Evolutionary conservation across 164 flowering plant genomes (phyloP), one percentile per base, ranked within the genome.

Genomic region (Pachysandra terminalis): DNA sequence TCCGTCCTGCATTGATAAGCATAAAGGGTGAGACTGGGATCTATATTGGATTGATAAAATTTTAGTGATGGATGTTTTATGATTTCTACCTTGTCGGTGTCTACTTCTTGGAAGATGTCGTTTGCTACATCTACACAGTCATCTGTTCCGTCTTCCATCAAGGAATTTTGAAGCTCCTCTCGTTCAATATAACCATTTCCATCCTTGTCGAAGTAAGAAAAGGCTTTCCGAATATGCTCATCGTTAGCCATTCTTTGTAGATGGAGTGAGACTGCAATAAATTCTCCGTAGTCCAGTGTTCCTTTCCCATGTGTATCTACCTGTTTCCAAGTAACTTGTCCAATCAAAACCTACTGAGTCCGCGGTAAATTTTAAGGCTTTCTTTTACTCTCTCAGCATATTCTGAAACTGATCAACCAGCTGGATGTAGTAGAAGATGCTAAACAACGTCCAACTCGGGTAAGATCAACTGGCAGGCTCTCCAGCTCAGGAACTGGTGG

Each of bases 51-150:
- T 16, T 8, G 24, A 22, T 24, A 24, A 21, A 17, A 57, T 35
- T 40, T 17, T 15, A 19, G 19, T 37, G 17, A 59, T 19, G 19
- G 40, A 71, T 22, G 62, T 37, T 24, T 21, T 19, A 59, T 32
- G 56, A 22, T 63, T 40, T 45, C 71, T 59, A 90, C 98, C 98
- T 93, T 93, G 81, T 93, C 92, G 3, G 86, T 85, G 79, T 93
- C 98, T 45, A 93, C 96, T 78, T 93, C 98, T 74, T 81, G 96
- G 73, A 93, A 83, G 66, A 93, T 90, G 77, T 89, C 96, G 69
- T 86, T 89, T 56, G 90, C 89, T 41, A 90, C 83, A 70, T 86
- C 83, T 26, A 77, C 77, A 80, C 78, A 77, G 72, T 85, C 88
- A 32, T 85, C 83, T 19, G 68, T 84, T 56, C 88, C 93, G 74